A percentile compares a stretch with the other conserved stretches of the same genome.
Evolutionary conservation across 2,329 filamentous ascomycete species (phyloP).

Genomic region (Botryotinia calthae): DNA sequence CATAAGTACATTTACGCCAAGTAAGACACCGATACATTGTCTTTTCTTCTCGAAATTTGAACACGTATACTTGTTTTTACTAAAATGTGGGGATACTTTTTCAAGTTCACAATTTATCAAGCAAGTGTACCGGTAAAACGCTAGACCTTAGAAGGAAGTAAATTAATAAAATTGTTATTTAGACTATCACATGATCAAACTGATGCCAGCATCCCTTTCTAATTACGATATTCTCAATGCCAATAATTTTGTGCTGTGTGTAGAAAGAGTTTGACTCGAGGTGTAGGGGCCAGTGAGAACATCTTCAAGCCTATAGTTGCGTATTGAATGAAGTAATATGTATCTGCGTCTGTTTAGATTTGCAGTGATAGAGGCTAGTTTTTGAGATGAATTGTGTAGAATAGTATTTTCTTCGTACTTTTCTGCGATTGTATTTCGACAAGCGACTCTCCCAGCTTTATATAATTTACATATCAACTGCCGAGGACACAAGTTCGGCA

Average conservation of each 20-base stretch:
- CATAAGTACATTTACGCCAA: neutral
- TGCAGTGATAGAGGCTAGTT: neutral
- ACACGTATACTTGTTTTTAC: neutral
- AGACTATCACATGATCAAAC: neutral
- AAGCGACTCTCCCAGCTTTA: neutral
- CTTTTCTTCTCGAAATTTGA: neutral
- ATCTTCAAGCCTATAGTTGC: neutral
- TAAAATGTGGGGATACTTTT: neutral
- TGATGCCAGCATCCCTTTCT: rapidly evolving
- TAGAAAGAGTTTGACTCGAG: neutral
- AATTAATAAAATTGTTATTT: neutral
- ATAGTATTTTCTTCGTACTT: neutral
- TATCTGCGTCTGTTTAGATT: too few species aligned
- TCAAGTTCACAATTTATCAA: neutral
- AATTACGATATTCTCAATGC: neutral
- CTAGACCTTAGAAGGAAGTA: neutral
- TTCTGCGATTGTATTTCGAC: neutral
- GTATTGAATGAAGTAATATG: neutral
- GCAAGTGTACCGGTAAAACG: neutral
- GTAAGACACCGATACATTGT: neutral
- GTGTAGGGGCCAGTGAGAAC: neutral
- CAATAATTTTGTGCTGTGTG: neutral
- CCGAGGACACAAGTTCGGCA: neutral
- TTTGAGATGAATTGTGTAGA: neutral
- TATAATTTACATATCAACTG: neutral